Conservation (phyloP, 2,329 filamentous ascomycete genomes). For the Diaporthe vexans region DNA sequence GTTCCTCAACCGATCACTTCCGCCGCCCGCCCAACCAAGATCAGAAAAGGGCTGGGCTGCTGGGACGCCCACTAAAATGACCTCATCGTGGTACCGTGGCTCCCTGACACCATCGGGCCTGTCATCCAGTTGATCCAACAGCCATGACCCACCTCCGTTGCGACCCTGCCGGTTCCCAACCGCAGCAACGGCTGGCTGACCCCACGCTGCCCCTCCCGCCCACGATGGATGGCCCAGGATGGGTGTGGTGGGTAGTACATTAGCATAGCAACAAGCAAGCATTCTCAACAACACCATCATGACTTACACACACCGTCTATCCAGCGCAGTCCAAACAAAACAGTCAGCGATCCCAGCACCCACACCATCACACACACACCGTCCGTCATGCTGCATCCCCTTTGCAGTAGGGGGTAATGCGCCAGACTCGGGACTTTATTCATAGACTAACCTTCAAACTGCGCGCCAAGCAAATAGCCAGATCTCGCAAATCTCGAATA, state of each 20-base stretch:
- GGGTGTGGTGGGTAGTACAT: background rate
- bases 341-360: background rate
- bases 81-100: slow-evolving; percentile 21
- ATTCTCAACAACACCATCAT: background rate
- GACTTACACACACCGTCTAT: slow-evolving; percentile 4
- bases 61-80: slow-evolving; percentile 31
- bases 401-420: background rate
- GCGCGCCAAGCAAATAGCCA: slow-evolving; percentile 27
- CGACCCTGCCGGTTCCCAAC: slow-evolving; percentile 7
- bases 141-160: background rate
- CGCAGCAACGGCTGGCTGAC: slow-evolving; percentile 18
- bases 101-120: slow-evolving; percentile 28
- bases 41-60: slow-evolving; percentile 13
- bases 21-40: slow-evolving; percentile 17
- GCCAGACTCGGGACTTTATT: background rate
- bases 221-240: background rate
- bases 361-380: background rate
- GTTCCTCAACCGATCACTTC: slow-evolving; percentile 17
- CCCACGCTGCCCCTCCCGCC: background rate
- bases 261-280: background rate
- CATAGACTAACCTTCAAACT: background rate
- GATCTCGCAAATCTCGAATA: slow-evolving; percentile 33
- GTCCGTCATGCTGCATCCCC: background rate
- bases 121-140: slow-evolving; percentile 7
- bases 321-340: background rate